These are phyloP conservation scores for Aethionema arabicum DNA, from an alignment of 345 rosid genomes.

Conservation along the genomic window DNA sequence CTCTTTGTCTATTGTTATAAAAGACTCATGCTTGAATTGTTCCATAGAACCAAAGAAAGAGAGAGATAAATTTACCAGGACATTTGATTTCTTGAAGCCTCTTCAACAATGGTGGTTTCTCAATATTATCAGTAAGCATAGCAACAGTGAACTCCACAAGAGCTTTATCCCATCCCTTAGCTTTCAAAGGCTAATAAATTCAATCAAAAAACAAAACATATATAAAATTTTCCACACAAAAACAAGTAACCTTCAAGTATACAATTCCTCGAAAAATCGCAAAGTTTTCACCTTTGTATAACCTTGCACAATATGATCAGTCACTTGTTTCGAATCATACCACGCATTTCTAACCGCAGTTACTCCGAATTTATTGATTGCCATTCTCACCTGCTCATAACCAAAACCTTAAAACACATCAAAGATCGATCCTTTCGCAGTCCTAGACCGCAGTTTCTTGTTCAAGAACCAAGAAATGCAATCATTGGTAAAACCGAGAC, in stretches of 20 bases:
- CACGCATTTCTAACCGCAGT: constrained; percentile 70
- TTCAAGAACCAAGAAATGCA: constrained; percentile 11
- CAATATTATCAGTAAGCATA: constrained; percentile 42
- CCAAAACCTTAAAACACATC: constrained; percentile 14
- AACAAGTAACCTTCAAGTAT: neutral
- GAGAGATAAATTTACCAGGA: constrained; percentile 48
- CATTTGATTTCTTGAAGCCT: constrained; percentile 66
- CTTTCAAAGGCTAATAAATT: constrained; percentile 56
- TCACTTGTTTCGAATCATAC: constrained; percentile 59
- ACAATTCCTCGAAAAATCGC: neutral
- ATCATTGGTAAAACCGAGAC: constrained; percentile 8
- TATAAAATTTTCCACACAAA: neutral
- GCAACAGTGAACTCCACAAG: constrained; percentile 72
- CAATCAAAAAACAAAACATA: neutral
- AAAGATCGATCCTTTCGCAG: constrained; percentile 12
- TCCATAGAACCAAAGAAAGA: neutral
- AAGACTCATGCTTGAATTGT: too few relatives aligned
- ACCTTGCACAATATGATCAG: constrained; percentile 57
- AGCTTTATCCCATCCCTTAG: constrained; percentile 79
- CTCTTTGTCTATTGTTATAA: too few relatives aligned
- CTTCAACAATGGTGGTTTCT: constrained; percentile 48
- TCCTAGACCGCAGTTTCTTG: constrained; percentile 8
- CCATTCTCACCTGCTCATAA: constrained; percentile 55
- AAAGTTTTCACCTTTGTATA: constrained; percentile 66
- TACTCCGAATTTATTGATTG: constrained; percentile 68